Conservation (phyloP, 2,329 filamentous ascomycete species). For the Clarireedia sp. region DNA sequence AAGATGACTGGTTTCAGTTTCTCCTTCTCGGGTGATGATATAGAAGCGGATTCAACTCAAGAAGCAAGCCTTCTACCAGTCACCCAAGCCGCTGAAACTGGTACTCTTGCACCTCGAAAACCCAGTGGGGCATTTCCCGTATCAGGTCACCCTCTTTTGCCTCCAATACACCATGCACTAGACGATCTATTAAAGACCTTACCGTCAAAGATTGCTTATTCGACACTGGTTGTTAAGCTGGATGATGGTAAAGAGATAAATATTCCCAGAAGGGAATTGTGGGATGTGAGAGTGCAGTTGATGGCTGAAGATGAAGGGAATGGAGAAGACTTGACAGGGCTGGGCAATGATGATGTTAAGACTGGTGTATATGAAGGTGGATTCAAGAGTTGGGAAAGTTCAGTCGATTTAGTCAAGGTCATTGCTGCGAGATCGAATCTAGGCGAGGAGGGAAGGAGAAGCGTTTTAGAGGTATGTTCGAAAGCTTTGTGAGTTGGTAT, state of each 20-base stretch:
- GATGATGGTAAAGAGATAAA: constrained; percentile 45
- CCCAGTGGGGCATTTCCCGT: constrained; percentile 48
- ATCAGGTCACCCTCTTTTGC: constrained; percentile 51
- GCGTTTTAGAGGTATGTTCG: constrained; percentile 26
- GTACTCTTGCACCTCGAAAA: constrained; percentile 19
- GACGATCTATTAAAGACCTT: constrained; percentile 46
- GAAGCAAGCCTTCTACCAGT: neutral
- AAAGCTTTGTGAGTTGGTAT: neutral
- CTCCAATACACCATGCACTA: constrained; percentile 44
- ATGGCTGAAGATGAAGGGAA: constrained; percentile 67
- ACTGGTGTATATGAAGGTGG: constrained; percentile 80
- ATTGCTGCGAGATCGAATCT: constrained; percentile 6
- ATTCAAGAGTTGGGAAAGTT: constrained; percentile 88
- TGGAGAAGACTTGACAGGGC: constrained; percentile 40
- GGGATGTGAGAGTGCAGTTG: constrained; percentile 73
- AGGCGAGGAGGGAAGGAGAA: constrained; percentile 12
- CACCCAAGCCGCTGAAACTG: constrained; percentile 29
- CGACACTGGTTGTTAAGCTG: constrained; percentile 50
- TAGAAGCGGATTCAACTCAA: constrained; percentile 35
- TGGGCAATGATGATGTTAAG: constrained; percentile 66
- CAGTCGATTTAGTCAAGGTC: constrained; percentile 67
- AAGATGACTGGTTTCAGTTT: constrained; percentile 34
- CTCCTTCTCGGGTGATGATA: constrained; percentile 56
- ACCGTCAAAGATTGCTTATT: constrained; percentile 68
- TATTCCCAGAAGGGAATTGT: constrained; percentile 68